phyloP scores from a whole-genome alignment of 2,329 filamentous ascomycete species.

The Cercospora sesami region DNA sequence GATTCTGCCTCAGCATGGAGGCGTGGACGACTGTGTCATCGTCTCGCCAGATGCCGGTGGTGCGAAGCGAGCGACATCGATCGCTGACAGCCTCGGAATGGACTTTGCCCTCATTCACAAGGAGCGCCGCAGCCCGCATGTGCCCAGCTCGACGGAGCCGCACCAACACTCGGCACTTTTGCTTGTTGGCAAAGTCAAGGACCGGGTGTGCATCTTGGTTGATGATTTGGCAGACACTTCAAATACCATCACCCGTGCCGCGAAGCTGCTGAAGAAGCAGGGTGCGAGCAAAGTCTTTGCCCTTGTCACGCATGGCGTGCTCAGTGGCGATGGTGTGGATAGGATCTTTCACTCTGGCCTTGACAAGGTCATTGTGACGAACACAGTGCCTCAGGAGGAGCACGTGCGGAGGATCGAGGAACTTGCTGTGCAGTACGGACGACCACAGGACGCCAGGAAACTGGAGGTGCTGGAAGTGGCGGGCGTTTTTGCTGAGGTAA shows the following conservation, averaged over 20 bases:
- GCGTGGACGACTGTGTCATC: constrained; percentile 60
- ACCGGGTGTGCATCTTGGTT: constrained; percentile 82
- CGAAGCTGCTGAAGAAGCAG: constrained; percentile 94
- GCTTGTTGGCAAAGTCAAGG: constrained; percentile 82
- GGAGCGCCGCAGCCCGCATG: constrained; percentile 75
- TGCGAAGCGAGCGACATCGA: constrained; percentile 91
- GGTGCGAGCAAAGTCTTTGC: constrained; percentile 86
- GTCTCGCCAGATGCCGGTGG: constrained; percentile 96
- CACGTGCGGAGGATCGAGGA: constrained; percentile 56
- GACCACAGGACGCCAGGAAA: constrained; percentile 66
- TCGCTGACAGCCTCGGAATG: constrained; percentile 89
- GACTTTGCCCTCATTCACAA: constrained; percentile 98
- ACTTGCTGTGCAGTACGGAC: constrained; percentile 29
- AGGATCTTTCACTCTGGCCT: constrained; percentile 90
- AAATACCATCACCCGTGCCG: constrained; percentile 94
- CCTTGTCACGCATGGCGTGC: constrained; percentile 88
- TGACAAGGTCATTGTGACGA: constrained; percentile 93
- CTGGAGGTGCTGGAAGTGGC: constrained; percentile 89
- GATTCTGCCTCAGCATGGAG: constrained; percentile 77
- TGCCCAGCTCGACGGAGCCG: constrained; percentile 13
- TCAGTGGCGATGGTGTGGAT: constrained; percentile 92
- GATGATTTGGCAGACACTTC: constrained; percentile 95
- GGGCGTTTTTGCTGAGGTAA: constrained; percentile 81
- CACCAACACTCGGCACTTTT: constrained; percentile 70
- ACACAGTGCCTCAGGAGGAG: constrained; percentile 86